phyloP scores from a whole-genome alignment of 1,284 basidiomycete genomes.

The Caloboletus firmus region DNA sequence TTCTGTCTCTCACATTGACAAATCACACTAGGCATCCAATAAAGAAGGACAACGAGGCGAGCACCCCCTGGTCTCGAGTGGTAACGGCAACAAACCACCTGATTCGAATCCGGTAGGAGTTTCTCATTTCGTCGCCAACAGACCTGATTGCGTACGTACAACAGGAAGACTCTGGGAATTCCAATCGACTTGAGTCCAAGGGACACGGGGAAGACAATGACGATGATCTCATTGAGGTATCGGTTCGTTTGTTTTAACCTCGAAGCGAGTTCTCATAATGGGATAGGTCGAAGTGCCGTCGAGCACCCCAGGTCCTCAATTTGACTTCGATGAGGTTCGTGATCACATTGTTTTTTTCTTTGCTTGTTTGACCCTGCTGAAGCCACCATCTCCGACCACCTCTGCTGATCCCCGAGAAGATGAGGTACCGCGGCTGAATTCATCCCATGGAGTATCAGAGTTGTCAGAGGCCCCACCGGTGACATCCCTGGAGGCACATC shows the following conservation, averaged over 20 bases:
- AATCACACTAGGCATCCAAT: too few species aligned
- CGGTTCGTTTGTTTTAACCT: not conserved
- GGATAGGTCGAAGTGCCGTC: not conserved
- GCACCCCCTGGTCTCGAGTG: too few species aligned
- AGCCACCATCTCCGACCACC: not conserved
- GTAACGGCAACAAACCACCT: too few species aligned
- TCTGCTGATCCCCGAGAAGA: not conserved
- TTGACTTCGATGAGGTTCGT: not conserved
- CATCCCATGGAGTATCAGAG: rapidly evolving
- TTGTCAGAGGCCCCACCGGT: not conserved
- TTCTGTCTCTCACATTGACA: too few species aligned
- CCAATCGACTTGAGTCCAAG: not conserved
- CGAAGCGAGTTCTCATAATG: not conserved
- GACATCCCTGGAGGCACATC: not conserved
- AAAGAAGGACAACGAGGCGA: too few species aligned
- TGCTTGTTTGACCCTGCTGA: not conserved
- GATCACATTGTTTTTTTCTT: not conserved
- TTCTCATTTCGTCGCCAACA: too few species aligned
- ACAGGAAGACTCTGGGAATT: not conserved
- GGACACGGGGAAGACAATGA: too few species aligned
- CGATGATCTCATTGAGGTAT: not conserved
- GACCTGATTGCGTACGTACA: too few species aligned
- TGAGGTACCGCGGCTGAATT: rapidly evolving
- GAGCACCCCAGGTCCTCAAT: not conserved
- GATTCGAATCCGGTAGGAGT: too few species aligned